These are phyloP conservation scores for Xerocomus minutiporus DNA, from an alignment of 1,284 basidiomycete species.

Conservation along the genomic window DNA sequence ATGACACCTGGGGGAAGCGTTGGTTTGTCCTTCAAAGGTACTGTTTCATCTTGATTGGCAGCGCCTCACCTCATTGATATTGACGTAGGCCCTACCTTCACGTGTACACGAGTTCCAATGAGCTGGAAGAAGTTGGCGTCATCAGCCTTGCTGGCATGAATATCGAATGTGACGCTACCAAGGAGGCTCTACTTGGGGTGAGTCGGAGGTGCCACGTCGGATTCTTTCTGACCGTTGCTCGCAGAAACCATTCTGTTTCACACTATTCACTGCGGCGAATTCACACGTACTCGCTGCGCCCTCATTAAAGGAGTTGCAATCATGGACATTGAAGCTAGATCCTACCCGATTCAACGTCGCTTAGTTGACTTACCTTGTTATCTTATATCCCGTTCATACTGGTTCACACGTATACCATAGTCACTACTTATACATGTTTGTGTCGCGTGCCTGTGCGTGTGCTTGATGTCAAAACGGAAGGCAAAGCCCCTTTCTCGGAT, in stretches of 20 bases:
- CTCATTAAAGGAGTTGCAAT: slow-evolving; percentile 73
- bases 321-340: slow-evolving; percentile 79
- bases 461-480: not conserved
- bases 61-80: not conserved
- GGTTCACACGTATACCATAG: slow-evolving; percentile 29
- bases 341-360: slow-evolving; percentile 56
- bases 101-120: slow-evolving; percentile 76
- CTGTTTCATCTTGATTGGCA: slow-evolving; percentile 15
- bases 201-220: slow-evolving; percentile 29
- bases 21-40: slow-evolving; percentile 90
- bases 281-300: slow-evolving; percentile 83
- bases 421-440: slow-evolving; percentile 1
- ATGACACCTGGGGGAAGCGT: slow-evolving; percentile 76
- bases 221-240: slow-evolving; percentile 12
- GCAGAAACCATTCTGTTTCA: slow-evolving; percentile 81
- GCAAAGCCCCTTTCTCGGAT: no score
- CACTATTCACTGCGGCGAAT: slow-evolving; percentile 84
- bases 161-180: slow-evolving; percentile 81
- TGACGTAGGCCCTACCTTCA: slow-evolving; percentile 80
- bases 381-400: slow-evolving; percentile 24
- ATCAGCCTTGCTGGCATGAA: slow-evolving; percentile 84
- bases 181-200: slow-evolving; percentile 83
- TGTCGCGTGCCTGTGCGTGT: no score
- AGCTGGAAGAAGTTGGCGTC: slow-evolving; percentile 79
- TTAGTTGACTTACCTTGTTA: slow-evolving; percentile 26